Percentiles rank a stretch among this genome's conserved stretches.
These are phyloP conservation scores for Podaxis carcinomalis DNA, from an alignment of 768 basidiomycete genomes.

Conservation along the genomic window DNA sequence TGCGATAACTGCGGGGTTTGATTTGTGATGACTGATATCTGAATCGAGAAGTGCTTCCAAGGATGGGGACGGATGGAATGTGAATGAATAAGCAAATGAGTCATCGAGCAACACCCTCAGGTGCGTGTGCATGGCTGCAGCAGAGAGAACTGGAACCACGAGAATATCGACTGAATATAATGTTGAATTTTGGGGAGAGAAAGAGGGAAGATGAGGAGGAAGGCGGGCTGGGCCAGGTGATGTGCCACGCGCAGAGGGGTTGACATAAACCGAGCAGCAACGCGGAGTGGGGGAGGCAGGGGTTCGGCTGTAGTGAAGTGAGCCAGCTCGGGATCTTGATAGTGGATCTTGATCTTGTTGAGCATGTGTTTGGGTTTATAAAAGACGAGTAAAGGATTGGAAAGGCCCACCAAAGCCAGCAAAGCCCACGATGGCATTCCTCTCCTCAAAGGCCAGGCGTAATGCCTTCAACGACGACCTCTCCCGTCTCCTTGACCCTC, in stretches of 20 bases:
- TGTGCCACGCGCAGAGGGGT: neutral
- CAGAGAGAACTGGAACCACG: neutral
- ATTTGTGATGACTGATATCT: neutral
- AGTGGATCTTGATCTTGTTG: neutral
- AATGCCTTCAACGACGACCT: constrained; percentile 11
- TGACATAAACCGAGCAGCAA: constrained; percentile 2
- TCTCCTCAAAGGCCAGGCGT: constrained; percentile 5
- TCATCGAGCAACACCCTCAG: neutral
- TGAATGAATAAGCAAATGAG: neutral
- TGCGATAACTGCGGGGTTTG: constrained; percentile 1
- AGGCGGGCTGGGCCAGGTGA: neutral
- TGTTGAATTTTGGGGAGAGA: neutral
- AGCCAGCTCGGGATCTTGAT: neutral
- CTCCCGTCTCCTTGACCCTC: constrained; percentile 16
- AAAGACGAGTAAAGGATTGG: neutral
- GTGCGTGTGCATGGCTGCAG: neutral
- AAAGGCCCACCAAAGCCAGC: neutral
- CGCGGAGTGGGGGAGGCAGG: constrained; percentile 7
- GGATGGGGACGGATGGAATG: neutral
- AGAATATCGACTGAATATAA: neutral
- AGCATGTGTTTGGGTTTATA: neutral
- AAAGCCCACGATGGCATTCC: constrained; percentile 3
- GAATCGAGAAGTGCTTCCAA: neutral
- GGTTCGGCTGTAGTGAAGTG: neutral
- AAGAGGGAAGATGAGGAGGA: neutral